Evolutionary conservation across 2,329 filamentous ascomycete species (phyloP).

Genomic region (Diplodia scrobiculata): DNA sequence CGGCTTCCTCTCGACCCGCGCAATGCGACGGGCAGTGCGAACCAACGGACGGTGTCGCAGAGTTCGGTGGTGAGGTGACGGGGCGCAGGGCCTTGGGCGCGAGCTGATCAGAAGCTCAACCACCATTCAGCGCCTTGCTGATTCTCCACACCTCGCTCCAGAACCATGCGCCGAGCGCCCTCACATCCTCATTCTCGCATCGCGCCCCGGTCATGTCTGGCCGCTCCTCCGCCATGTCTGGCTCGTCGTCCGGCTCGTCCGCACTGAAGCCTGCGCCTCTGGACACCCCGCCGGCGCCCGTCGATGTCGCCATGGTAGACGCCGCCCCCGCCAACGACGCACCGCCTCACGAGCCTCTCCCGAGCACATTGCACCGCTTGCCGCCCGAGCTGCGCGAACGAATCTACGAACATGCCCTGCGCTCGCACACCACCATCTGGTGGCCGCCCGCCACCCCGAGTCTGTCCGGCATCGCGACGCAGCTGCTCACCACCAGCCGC

Average conservation of each 20-base stretch:
- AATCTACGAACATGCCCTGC: conserved; percentile 41
- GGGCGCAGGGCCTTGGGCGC: background rate
- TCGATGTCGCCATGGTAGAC: conserved; percentile 23
- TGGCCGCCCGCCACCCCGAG: conserved; percentile 37
- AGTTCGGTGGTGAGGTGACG: background rate
- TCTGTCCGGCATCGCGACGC: conserved; percentile 33
- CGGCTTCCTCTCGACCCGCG: background rate
- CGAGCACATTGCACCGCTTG: conserved; percentile 32
- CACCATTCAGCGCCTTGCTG: conserved; percentile 23
- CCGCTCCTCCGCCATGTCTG: conserved; percentile 10
- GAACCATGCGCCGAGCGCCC: conserved; percentile 1
- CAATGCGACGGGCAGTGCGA: background rate
- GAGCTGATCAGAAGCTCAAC: background rate
- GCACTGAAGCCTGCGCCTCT: background rate
- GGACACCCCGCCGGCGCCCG: conserved; percentile 12
- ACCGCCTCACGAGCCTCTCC: conserved; percentile 9
- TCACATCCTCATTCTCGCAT: background rate
- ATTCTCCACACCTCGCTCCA: conserved; percentile 12
- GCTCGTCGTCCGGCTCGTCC: conserved; percentile 11
- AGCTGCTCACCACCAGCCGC: conserved; percentile 38
- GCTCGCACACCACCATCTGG: conserved; percentile 40
- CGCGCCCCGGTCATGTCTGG: conserved; percentile 5
- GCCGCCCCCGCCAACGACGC: conserved; percentile 3
- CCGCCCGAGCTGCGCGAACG: conserved; percentile 44
- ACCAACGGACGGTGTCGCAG: background rate